A percentile compares a stretch with the other conserved stretches of the same genome.
Evolutionary conservation across 768 basidiomycete genomes (phyloP).

Genomic region (Mycena epipterygia): DNA sequence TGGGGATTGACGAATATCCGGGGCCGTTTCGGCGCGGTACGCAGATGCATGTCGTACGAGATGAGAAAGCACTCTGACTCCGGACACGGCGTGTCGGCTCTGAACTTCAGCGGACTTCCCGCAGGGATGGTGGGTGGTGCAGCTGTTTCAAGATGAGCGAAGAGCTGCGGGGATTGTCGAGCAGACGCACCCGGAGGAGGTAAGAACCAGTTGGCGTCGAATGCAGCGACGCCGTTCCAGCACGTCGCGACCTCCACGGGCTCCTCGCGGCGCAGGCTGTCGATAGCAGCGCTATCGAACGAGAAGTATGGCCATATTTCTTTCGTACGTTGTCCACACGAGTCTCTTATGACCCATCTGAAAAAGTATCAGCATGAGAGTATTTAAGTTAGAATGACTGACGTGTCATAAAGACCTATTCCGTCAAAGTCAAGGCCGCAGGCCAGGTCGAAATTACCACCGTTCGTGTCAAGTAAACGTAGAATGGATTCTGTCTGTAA

Average conservation of each 20-base stretch:
- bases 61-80: constrained; percentile 40
- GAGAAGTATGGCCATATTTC: constrained; percentile 78
- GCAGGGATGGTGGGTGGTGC: constrained; percentile 15
- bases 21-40: constrained; percentile 34
- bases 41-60: constrained; percentile 39
- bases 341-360: constrained; percentile 40
- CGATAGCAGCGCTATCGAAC: constrained; percentile 75
- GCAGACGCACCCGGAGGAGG: constrained; percentile 5
- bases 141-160: not conserved
- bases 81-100: constrained; percentile 33
- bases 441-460: constrained; percentile 76
- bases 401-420: constrained; percentile 66
- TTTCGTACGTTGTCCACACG: constrained; percentile 65
- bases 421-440: constrained; percentile 76
- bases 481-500: constrained; percentile 77
- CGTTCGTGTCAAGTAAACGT: constrained; percentile 52
- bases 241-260: constrained; percentile 84
- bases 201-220: constrained; percentile 57
- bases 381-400: constrained; percentile 59
- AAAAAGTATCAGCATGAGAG: not conserved
- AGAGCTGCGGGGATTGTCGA: not conserved
- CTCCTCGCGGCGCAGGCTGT: constrained; percentile 63
- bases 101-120: constrained; percentile 33
- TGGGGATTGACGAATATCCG: constrained; percentile 37
- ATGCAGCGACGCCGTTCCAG: constrained; percentile 86